Base-by-base conservation (phyloP, 306 rosid genomes). In the Lablab purpureus region DNA sequence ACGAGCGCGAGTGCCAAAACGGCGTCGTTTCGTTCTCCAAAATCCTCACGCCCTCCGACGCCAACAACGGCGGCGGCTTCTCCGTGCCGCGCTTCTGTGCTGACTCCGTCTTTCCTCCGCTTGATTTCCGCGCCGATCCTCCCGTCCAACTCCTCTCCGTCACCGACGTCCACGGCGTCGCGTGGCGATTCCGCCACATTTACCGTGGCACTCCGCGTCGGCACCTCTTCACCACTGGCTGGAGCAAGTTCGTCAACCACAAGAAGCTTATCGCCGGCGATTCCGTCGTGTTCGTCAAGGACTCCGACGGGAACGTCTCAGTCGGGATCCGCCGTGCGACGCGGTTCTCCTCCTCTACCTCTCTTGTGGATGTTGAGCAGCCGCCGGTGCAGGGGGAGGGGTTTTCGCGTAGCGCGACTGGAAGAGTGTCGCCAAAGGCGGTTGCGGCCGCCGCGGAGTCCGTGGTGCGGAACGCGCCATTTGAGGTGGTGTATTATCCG, bases 61-160 rank as follows among this genome's bases (percentile, higher is more conserved):
- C 98, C 14, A 90, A 93, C 77, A 93, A 93, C 70, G 97, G 98
- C 13, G 98, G 97, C 1, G 94, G 97, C 0, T 93, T 93, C 72
- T 90, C 93, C 0, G 97, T 93, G 1, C 98, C 98, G 51, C 86
- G 91, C 74, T 88, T 19, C 81, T 93, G 97, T 30, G 98, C 97
- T 0, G 94, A 89, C n/a, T 80, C 90, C 2, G 81, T 91, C 25
- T 90, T 91, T 45, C 98, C 98, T 47, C 82, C 89, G 25, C 85
- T 93, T 6, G 77, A 93, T 74, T 86, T 55, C 60, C 37, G 71
- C 45, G 90, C 73, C 0, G 92, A 90, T 25, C 97, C 90, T 30
- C 97, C 98, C 73, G 87, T 80, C 9, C 98, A 93, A 89, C 77
- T 60, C 2, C 73, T 91, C 28, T 36, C 77, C 19, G 36, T 93